Base-by-base conservation (phyloP, 768 basidiomycete species). In the Rhizopogon roseolus region DNA sequence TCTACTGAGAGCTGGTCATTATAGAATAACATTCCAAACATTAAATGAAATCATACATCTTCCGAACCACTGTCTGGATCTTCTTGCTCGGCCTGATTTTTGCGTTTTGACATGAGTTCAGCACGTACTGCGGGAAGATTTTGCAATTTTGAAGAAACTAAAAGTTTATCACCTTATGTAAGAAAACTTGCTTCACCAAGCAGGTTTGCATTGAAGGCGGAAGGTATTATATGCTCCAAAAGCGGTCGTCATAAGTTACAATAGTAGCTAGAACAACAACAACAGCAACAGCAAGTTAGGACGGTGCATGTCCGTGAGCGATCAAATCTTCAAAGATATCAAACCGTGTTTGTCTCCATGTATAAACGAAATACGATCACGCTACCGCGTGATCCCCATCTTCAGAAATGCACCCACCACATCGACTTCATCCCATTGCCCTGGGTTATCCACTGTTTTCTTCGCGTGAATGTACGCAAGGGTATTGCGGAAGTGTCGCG, bases 401-500 rank as follows among this genome's bases (percentile, higher is more conserved):
- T 97, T 97, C 66, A 95, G 68, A 62, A 86, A 71, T 3, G 92
- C 93, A 22, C 93, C 93, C 2, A 89, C 86, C 6, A 96, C 81
- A 62, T 95, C 93, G 2, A 97, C 93, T 40, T 90, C 86, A 41
- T 88, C 84, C 85, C 93, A 97, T 65, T 87, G 71, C 41, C 65
- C 68, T 37, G 60, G 54, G 52, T 54, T 57, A 56, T 57, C 61
- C 49, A 63, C 59, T 4, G 68, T 67, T 74, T 95, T 94, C 75
- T 85, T 83, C 49, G 77, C 73, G 63, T 89, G 84, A 44, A 98
- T 94, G 65, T 94, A 90, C 17, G 73, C 66, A 44, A 99, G 72
- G 13, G 93, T 93, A 69, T 96, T 98, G 52, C 85, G 80, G 79
- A 98, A 98, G 72, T 99, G 97, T 46, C 91, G 79, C 1, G 81